phyloP scores from a whole-genome alignment of 1,139 yeast genomes.

The Pichia sp. region DNA sequence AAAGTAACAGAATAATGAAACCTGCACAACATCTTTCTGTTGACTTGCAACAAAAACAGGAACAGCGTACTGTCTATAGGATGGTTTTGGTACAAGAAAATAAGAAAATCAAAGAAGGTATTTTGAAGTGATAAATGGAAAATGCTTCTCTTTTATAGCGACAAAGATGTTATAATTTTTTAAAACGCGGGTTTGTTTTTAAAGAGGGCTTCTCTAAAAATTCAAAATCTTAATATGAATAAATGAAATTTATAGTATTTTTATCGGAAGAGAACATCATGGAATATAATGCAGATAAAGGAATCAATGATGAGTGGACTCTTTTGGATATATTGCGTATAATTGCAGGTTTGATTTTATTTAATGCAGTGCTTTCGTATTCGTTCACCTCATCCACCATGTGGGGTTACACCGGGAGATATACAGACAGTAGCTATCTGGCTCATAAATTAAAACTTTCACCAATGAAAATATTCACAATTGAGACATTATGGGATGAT shows the following conservation, averaged over 20 bases:
- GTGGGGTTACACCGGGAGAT: slow-evolving; percentile 52
- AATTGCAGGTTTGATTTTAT: slow-evolving; percentile 40
- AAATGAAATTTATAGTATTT: not conserved
- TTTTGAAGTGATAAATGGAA: not conserved
- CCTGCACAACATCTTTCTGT: slow-evolving; percentile 9
- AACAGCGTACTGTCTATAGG: slow-evolving; percentile 32
- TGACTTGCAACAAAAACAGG: slow-evolving; percentile 12
- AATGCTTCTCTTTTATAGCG: slow-evolving; percentile 6
- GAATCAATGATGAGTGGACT: not conserved
- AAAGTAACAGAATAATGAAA: not conserved
- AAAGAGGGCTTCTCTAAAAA: slow-evolving; percentile 3
- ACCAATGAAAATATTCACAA: slow-evolving; percentile 32
- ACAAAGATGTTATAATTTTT: too few relatives aligned
- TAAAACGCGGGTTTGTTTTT: not conserved
- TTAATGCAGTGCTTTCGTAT: slow-evolving; percentile 47
- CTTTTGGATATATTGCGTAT: slow-evolving; percentile 39
- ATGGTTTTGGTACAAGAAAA: slow-evolving; percentile 29
- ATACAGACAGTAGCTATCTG: slow-evolving; percentile 40
- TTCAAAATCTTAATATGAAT: not conserved
- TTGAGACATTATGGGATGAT: slow-evolving; percentile 41
- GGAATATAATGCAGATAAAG: not conserved
- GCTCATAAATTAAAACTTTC: slow-evolving; percentile 18
- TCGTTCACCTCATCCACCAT: slow-evolving; percentile 43
- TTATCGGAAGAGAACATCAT: not conserved
- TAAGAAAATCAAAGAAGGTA: too few relatives aligned